A percentile compares a stretch with the other conserved stretches of the same genome.
These are phyloP conservation scores for Aspergillus fumigatiaffinis DNA, from an alignment of 2,329 filamentous ascomycete species.

Conservation along the genomic window DNA sequence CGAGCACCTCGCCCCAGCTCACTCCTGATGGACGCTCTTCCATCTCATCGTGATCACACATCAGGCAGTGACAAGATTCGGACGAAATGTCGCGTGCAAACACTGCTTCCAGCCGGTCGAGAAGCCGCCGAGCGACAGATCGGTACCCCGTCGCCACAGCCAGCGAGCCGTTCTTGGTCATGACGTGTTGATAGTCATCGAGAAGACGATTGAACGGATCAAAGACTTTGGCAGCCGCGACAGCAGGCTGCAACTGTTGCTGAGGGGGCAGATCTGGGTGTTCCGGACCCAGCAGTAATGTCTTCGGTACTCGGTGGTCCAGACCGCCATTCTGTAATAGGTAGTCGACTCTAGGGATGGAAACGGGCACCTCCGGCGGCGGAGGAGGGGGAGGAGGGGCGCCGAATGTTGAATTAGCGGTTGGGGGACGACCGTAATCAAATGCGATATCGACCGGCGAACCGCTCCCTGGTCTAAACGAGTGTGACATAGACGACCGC, in stretches of 20 bases:
- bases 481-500: slow-evolving; percentile 29
- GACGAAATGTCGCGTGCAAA: slow-evolving; percentile 89
- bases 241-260: slow-evolving; percentile 59
- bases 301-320: slow-evolving; percentile 65
- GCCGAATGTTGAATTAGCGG: slow-evolving; percentile 28
- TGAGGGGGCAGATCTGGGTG: slow-evolving; percentile 56
- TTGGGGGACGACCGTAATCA: slow-evolving; percentile 30
- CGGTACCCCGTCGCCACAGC: slow-evolving; percentile 94
- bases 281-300: slow-evolving; percentile 54
- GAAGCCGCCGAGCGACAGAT: slow-evolving; percentile 82
- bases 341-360: slow-evolving; percentile 84
- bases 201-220: slow-evolving; percentile 77
- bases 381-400: slow-evolving; percentile 70
- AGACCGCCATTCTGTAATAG: slow-evolving; percentile 85
- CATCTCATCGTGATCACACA: slow-evolving; percentile 67
- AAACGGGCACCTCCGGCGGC: slow-evolving; percentile 61
- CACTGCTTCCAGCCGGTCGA: slow-evolving; percentile 89
- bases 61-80: slow-evolving; percentile 78
- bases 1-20: slow-evolving; percentile 93
- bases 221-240: slow-evolving; percentile 71
- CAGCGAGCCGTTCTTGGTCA: slow-evolving; percentile 79
- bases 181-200: slow-evolving; percentile 78
- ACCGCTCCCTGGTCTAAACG: slow-evolving; percentile 16
- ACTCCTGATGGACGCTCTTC: slow-evolving; percentile 60
- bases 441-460: slow-evolving; percentile 35